Conservation (phyloP, 2,329 filamentous ascomycete species). For the Proliferodiscus dingleyae region DNA sequence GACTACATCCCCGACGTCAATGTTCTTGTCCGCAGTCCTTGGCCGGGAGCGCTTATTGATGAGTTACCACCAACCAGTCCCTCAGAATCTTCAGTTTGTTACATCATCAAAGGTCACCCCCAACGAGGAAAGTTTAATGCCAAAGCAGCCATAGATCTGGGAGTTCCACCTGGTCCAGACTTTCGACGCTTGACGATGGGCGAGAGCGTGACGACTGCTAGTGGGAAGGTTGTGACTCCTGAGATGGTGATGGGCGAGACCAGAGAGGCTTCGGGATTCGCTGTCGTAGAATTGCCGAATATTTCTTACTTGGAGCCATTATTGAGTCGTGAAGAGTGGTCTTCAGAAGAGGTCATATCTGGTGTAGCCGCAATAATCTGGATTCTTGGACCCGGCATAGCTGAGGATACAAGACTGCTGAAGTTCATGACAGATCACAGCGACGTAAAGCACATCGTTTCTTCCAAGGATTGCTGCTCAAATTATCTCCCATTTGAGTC, state of each 20-base stretch:
- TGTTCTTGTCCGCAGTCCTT: slow-evolving; percentile 70
- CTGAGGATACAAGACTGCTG: slow-evolving; percentile 55
- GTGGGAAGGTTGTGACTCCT: slow-evolving; percentile 69
- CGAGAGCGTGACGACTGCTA: slow-evolving; percentile 54
- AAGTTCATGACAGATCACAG: slow-evolving; percentile 63
- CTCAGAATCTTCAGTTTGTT: slow-evolving; percentile 68
- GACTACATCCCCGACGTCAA: slow-evolving; percentile 55
- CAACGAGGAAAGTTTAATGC: slow-evolving; percentile 77
- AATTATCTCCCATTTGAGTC: slow-evolving; percentile 71
- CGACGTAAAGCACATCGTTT: slow-evolving; percentile 68
- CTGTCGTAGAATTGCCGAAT: slow-evolving; percentile 74
- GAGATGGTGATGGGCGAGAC: slow-evolving; percentile 77
- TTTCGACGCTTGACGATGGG: slow-evolving; percentile 60
- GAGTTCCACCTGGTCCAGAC: slow-evolving; percentile 54
- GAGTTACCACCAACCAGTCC: slow-evolving; percentile 65
- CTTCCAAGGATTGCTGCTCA: slow-evolving; percentile 66
- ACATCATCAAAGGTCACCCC: slow-evolving; percentile 74
- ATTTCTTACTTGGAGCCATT: slow-evolving; percentile 65
- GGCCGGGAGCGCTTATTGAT: slow-evolving; percentile 65
- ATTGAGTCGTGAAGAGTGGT: slow-evolving; percentile 68
- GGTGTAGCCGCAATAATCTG: slow-evolving; percentile 70
- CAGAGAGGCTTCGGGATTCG: slow-evolving; percentile 66
- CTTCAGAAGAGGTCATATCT: slow-evolving; percentile 56
- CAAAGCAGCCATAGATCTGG: slow-evolving; percentile 57
- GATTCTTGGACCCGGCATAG: slow-evolving; percentile 69